These are phyloP conservation scores for Simmondsia chinensis DNA, from an alignment of 148 eudicot species.

Conservation along the genomic window DNA sequence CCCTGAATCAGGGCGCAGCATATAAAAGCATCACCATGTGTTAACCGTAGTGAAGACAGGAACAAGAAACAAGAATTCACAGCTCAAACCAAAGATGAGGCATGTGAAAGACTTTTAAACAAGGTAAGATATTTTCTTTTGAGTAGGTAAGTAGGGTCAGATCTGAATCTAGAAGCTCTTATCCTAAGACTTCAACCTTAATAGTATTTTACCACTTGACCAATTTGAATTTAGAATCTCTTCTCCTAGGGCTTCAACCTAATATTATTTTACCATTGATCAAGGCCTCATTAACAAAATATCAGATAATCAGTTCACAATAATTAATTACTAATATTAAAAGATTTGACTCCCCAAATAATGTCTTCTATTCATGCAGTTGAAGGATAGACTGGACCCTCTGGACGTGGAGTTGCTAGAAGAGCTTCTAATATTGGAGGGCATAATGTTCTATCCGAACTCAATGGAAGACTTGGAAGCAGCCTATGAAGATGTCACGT, in stretches of 20 bases:
- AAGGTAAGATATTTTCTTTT: constrained; percentile 55
- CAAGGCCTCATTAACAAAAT: too few relatives aligned
- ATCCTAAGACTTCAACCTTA: too few relatives aligned
- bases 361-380: constrained; percentile 23
- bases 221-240: too few relatives aligned
- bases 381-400: constrained; percentile 43
- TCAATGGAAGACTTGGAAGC: constrained; percentile 45
- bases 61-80: constrained; percentile 19
- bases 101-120: constrained; percentile 42
- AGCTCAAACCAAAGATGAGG: constrained; percentile 25
- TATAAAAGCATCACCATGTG: constrained; percentile 48
- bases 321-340: neutral
- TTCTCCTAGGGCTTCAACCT: too few relatives aligned
- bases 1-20: constrained; percentile 69
- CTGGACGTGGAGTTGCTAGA: constrained; percentile 61
- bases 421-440: constrained; percentile 56
- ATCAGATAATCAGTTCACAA: neutral
- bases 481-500: constrained; percentile 40
- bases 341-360: neutral
- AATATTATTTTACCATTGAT: too few relatives aligned
- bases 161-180: too few relatives aligned
- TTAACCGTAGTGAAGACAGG: constrained; percentile 36
- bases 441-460: constrained; percentile 46
- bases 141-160: too few relatives aligned
- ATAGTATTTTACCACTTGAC: too few relatives aligned